A percentile compares a stretch with the other conserved stretches of the same genome.
Conservation (phyloP, 768 basidiomycete genomes). For the Calocera viscosa region DNA sequence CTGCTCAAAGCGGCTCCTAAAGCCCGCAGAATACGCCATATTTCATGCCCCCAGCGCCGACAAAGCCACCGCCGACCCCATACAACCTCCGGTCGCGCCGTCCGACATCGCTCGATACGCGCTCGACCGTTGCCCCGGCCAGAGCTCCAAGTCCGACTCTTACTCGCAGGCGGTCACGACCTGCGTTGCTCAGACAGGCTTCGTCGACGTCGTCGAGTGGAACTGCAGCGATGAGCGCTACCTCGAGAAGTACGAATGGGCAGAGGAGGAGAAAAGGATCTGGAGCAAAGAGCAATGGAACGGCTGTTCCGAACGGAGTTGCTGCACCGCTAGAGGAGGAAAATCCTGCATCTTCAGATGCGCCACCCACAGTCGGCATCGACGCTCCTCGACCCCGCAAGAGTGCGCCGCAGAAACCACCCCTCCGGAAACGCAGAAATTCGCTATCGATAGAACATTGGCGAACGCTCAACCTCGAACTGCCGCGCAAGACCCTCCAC, state of each 20-base stretch:
- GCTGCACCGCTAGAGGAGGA: neutral
- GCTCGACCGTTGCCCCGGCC: neutral
- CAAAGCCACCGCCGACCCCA: neutral
- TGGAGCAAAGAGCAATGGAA: neutral
- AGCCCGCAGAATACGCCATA: neutral
- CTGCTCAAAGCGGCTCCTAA: neutral
- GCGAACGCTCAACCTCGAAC: constrained; percentile 1
- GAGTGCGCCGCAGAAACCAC: neutral
- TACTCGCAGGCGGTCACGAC: constrained; percentile 6
- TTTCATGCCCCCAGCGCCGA: neutral
- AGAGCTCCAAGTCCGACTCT: neutral
- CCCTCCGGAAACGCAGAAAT: neutral
- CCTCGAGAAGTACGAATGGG: neutral
- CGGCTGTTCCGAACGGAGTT: neutral
- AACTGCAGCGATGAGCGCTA: neutral
- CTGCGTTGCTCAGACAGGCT: constrained; percentile 5
- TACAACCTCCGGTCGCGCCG: constrained; percentile 1
- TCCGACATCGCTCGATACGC: neutral
- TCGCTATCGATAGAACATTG: neutral
- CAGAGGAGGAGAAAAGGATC: neutral
- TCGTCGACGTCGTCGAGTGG: neutral
- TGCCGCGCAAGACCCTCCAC: constrained; percentile 1
- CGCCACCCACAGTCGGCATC: neutral
- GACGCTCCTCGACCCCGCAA: neutral
- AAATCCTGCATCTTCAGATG: neutral